A percentile compares a stretch with the other conserved stretches of the same genome.
Evolutionary conservation across 352 stramenopile genomes (phyloP).

Genomic region (Thraustochytrium sp.): DNA sequence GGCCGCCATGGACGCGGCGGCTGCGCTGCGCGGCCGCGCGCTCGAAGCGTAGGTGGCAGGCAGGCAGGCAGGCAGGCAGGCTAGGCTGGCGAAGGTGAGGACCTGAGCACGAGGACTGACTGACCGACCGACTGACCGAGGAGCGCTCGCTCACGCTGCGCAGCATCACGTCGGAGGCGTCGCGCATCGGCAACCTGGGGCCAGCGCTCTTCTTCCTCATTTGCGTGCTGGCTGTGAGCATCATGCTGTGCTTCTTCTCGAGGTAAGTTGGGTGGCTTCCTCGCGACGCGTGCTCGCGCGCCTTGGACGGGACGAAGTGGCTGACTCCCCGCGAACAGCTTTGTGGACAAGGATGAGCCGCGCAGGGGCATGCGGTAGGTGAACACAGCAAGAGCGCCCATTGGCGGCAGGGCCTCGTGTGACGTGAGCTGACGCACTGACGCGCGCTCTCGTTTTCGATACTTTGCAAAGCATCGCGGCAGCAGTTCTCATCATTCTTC

Average conservation of each 20-base stretch:
- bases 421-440: not conserved
- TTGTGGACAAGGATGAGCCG: constrained; percentile 15
- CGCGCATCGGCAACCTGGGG: constrained; percentile 1
- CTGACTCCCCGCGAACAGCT: not conserved
- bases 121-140: no score
- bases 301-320: not conserved
- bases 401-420: not conserved
- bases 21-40: no score
- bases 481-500: not conserved
- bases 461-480: not conserved
- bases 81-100: no score
- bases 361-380: not conserved
- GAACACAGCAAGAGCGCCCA: not conserved
- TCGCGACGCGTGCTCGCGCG: not conserved
- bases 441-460: not conserved
- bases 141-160: no score
- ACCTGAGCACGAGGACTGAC: no score
- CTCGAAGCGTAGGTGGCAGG: no score
- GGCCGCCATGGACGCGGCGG: no score
- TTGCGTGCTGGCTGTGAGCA: not conserved
- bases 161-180: constrained; percentile 17
- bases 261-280: not conserved
- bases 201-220: constrained; percentile 18
- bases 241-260: constrained; percentile 14
- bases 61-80: no score